These are phyloP conservation scores for Lichtheimia hyalospora DNA, from an alignment of 371 early-diverging fungal species.

Conservation along the genomic window DNA sequence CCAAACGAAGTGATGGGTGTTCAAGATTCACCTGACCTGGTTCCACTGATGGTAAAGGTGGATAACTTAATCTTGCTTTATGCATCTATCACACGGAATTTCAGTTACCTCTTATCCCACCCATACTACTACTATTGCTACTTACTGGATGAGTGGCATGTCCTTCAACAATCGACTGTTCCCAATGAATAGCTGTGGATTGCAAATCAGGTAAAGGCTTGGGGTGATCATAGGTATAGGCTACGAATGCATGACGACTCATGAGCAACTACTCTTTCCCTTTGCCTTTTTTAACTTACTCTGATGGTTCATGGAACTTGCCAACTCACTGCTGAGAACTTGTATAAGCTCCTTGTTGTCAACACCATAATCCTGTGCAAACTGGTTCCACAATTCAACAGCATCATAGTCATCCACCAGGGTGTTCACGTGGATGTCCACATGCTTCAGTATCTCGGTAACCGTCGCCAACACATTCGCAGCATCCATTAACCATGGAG, in stretches of 20 bases:
- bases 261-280: neutral
- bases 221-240: slow-evolving; percentile 55
- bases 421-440: neutral
- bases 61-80: slow-evolving; percentile 60
- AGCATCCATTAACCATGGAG: neutral
- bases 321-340: slow-evolving; percentile 34
- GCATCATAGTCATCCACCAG: slow-evolving; percentile 36
- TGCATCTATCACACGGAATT: slow-evolving; percentile 48
- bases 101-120: neutral
- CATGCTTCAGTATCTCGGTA: neutral
- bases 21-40: slow-evolving; percentile 48
- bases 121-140: neutral
- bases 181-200: slow-evolving; percentile 65
- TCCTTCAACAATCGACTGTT: slow-evolving; percentile 71
- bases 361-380: slow-evolving; percentile 33
- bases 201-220: slow-evolving; percentile 48
- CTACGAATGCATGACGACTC: slow-evolving; percentile 13
- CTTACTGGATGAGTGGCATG: slow-evolving; percentile 77
- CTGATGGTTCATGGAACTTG: slow-evolving; percentile 43
- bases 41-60: slow-evolving; percentile 52
- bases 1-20: slow-evolving; percentile 47
- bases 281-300: slow-evolving; percentile 26
- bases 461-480: neutral
- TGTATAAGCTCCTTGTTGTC: slow-evolving; percentile 22
- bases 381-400: slow-evolving; percentile 34